Conservation (phyloP, 208 protist genomes). For the Wallacemonas rigidus region DNA sequence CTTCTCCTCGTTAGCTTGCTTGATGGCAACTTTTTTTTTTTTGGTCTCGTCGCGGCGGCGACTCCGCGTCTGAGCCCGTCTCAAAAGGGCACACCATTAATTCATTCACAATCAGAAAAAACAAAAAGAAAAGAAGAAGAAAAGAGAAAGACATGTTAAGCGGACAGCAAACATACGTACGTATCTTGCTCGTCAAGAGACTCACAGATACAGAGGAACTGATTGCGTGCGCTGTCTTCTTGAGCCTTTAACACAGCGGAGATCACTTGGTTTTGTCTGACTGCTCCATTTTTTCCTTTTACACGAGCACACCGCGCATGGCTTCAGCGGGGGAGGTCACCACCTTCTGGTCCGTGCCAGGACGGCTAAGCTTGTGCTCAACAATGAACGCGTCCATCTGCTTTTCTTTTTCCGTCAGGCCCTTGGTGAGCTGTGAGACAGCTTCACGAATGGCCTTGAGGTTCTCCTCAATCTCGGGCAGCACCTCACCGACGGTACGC, state of each 20-base stretch:
- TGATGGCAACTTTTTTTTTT: too few species aligned
- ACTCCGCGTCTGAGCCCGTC: too few species aligned
- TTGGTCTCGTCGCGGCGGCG: too few species aligned
- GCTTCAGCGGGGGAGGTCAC: constrained; percentile 29
- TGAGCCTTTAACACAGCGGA: neutral
- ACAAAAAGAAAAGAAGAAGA: constrained; percentile 16
- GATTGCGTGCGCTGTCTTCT: neutral
- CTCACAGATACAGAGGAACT: neutral
- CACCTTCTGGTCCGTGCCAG: constrained; percentile 43
- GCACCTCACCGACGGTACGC: constrained; percentile 93
- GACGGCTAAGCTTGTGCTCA: constrained; percentile 70
- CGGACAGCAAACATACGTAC: constrained; percentile 2
- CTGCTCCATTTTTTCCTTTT: constrained; percentile 20
- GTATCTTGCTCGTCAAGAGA: neutral
- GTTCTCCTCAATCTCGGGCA: constrained; percentile 94
- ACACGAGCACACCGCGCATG: constrained; percentile 73
- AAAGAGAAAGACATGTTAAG: constrained; percentile 15
- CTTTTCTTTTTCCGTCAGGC: constrained; percentile 75
- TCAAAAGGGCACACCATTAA: too few species aligned
- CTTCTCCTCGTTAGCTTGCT: too few species aligned
- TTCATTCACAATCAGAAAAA: neutral
- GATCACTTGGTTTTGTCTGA: neutral
- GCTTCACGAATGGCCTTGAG: constrained; percentile 72
- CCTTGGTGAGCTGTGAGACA: constrained; percentile 75
- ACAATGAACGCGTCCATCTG: constrained; percentile 89